Evolutionary conservation across 2,329 filamentous ascomycete species (phyloP).

Genomic region (Ceratocystis harringtonii): DNA sequence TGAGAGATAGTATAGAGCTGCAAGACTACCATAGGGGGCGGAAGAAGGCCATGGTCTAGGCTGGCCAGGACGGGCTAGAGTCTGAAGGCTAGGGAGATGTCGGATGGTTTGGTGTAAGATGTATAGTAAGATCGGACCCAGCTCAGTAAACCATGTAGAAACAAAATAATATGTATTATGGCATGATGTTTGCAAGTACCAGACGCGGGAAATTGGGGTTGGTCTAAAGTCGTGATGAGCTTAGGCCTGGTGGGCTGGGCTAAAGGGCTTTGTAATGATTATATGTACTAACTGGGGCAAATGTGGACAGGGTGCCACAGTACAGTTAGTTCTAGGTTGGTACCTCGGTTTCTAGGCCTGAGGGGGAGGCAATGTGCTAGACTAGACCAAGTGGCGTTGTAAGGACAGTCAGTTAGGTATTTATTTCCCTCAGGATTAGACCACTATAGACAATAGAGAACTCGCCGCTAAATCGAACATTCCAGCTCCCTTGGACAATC

Average conservation of each 20-base stretch:
- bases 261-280: too few relatives aligned
- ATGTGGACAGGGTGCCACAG: background rate
- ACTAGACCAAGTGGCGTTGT: background rate
- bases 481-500: background rate
- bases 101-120: background rate
- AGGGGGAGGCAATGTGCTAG: background rate
- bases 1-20: slow-evolving; percentile 1
- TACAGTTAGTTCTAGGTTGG: background rate
- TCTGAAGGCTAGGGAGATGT: background rate
- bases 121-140: background rate
- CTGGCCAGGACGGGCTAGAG: background rate
- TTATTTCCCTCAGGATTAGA: background rate
- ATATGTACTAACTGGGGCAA: too few relatives aligned
- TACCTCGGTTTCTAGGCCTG: background rate
- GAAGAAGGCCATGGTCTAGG: background rate
- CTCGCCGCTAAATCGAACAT: background rate
- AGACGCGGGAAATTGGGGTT: background rate
- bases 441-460: too few relatives aligned
- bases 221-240: too few relatives aligned
- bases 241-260: too few relatives aligned
- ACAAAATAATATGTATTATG: background rate
- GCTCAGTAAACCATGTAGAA: background rate
- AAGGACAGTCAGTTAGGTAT: background rate
- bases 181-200: background rate
- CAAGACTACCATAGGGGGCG: background rate